phyloP scores from a whole-genome alignment of 2,329 filamentous ascomycete species.

The Hypoxylon sp. region DNA sequence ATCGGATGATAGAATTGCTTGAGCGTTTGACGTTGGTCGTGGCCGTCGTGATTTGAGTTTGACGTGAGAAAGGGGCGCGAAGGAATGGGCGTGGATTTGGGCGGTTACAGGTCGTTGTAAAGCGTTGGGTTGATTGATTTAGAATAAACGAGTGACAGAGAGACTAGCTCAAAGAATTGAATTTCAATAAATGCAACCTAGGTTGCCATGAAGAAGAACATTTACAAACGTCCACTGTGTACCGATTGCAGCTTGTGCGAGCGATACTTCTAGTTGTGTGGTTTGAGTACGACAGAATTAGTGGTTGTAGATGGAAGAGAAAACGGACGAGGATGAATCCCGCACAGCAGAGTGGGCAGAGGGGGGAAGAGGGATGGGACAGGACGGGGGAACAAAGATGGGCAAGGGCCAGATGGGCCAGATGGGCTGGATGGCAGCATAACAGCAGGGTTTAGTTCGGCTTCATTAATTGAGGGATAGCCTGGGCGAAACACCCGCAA shows the following conservation, averaged over 20 bases:
- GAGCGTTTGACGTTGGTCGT: conserved; percentile 16
- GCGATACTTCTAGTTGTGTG: conserved; percentile 31
- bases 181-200: conserved; percentile 49
- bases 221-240: conserved; percentile 44
- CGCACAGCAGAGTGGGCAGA: conserved; percentile 22
- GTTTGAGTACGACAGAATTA: conserved; percentile 22
- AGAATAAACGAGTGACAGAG: conserved; percentile 60
- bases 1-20: conserved; percentile 15
- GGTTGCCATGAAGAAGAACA: conserved; percentile 48
- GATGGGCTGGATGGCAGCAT: conserved; percentile 26
- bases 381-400: conserved; percentile 19
- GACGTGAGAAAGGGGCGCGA: conserved; percentile 38
- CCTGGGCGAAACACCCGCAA: conserved; percentile 39
- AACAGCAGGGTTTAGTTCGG: conserved; percentile 33
- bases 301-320: conserved; percentile 20
- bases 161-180: conserved; percentile 61
- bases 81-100: conserved; percentile 12
- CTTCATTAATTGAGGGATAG: conserved; percentile 43
- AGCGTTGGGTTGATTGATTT: conserved; percentile 40
- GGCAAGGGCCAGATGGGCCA: background rate
- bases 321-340: conserved; percentile 34
- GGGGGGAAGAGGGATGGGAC: conserved; percentile 17
- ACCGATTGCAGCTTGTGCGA: conserved; percentile 40
- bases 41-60: conserved; percentile 27
- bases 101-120: conserved; percentile 26